A percentile compares a stretch with the other conserved stretches of the same genome.
phyloP scores from a whole-genome alignment of 2,329 filamentous ascomycete genomes.

The Lasiodiplodia hormozganensis region DNA sequence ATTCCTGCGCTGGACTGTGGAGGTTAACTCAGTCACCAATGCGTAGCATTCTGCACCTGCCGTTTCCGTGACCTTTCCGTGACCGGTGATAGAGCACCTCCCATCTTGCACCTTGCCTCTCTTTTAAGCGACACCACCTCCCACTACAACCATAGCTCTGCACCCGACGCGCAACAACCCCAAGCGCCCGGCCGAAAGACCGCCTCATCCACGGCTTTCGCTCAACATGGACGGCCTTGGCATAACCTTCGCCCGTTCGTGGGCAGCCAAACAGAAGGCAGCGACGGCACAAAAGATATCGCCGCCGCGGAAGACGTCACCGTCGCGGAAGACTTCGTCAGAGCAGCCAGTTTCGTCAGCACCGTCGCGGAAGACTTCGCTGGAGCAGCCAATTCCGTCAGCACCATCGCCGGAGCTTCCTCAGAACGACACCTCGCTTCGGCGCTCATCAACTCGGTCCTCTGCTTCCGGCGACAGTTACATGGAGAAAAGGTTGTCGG shows the following conservation, averaged over 20 bases:
- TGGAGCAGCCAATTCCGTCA: neutral
- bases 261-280: neutral
- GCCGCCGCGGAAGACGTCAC: neutral
- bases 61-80: neutral
- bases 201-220: neutral
- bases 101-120: neutral
- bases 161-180: neutral
- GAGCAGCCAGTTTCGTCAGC: neutral
- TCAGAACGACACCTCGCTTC: neutral
- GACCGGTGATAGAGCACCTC: neutral
- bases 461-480: conserved; percentile 8
- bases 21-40: neutral
- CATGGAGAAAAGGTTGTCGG: conserved; percentile 6
- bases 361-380: neutral
- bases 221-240: conserved; percentile 5
- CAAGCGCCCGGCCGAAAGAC: neutral
- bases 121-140: neutral
- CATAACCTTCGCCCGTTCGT: neutral
- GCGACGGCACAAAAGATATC: neutral
- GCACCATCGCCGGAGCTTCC: neutral
- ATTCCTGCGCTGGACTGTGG: neutral
- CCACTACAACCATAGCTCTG: neutral
- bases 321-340: neutral
- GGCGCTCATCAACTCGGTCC: neutral
- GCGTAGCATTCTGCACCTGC: neutral